phyloP scores from a whole-genome alignment of 495 filamentous ascomycete species.

The Lasiosphaeria ovina region DNA sequence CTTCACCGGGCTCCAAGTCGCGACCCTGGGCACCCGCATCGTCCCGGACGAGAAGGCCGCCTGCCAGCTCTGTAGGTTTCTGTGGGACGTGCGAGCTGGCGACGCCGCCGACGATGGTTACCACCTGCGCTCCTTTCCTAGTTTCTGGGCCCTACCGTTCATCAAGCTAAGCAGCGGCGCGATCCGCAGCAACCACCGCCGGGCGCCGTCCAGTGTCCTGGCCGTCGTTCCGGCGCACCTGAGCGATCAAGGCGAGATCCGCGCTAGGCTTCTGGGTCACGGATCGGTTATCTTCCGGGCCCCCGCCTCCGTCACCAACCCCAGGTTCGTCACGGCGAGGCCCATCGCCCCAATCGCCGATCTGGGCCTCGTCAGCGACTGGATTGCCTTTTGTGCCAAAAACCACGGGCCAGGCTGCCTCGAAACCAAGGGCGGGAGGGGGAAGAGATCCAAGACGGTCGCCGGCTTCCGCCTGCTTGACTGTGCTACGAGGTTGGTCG shows the following conservation, averaged over 20 bases:
- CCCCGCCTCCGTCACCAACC: neutral
- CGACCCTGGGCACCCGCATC: neutral
- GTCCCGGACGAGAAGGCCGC: neutral
- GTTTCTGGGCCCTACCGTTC: neutral
- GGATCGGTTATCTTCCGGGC: neutral
- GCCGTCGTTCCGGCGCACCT: neutral
- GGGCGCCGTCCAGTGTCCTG: neutral
- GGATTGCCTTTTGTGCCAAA: neutral
- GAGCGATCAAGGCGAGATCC: neutral
- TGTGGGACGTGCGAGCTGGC: neutral
- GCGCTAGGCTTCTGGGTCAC: no score
- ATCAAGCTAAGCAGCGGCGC: neutral
- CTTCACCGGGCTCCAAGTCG: neutral
- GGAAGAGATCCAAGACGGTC: neutral
- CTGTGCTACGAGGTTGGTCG: neutral
- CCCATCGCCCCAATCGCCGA: neutral
- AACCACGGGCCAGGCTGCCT: neutral
- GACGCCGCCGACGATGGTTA: neutral
- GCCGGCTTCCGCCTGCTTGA: neutral
- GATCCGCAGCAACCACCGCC: neutral
- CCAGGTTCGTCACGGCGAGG: neutral
- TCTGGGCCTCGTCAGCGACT: neutral
- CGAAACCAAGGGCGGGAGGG: neutral
- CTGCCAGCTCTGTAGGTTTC: neutral
- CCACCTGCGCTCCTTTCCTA: neutral